Evolutionary conservation across 164 flowering plant genomes (phyloP), one percentile per base, ranked within the genome.

Genomic region (Malania oleifera): DNA sequence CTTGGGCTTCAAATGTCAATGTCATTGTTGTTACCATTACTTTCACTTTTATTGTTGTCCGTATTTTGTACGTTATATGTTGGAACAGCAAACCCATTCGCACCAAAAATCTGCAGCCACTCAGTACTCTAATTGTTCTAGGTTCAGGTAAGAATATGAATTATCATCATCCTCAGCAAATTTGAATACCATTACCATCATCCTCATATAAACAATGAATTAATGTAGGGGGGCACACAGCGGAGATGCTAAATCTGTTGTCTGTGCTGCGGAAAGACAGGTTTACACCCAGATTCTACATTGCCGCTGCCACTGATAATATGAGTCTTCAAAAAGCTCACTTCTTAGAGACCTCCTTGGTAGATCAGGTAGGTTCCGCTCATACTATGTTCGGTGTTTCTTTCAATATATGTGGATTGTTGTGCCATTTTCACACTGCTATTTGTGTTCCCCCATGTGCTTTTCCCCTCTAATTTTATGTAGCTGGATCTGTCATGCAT

Each of bases 241-340:
- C 97, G 0, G 99, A 95, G 85, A 86, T 95, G 93, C 60, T 95
- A n/a, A 89, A 89, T 76, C 78, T 91, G 22, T 54, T 93, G 45
- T 56, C 68, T 0, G 88, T 74, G 34, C 73, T 95, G 73, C 76
- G 75, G 23, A 81, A 61, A 64, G 87, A 83, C 38, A 78, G 79
- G 67, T 89, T 85, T 63, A 56, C 49, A 7, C 93, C 95, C 6
- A 73, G 99, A 68, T 76, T 64, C 54, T 91, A 95, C 52, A 55
- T 90, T 60, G 92, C 96, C 11, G 96, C 97, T 62, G 82, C 82
- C 5, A 86, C 97, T 47, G 96, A 95, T 76, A 85, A 77, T 64
- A 86, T 95, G 96, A 86, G 97, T 64, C 88, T 91, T 57, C 88
- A 82, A 46, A 95, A 95, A 67, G 99, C 99, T 64, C 82, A 69